Base-by-base conservation (phyloP, 345 rosid genomes). In the Sapria himalayana region DNA sequence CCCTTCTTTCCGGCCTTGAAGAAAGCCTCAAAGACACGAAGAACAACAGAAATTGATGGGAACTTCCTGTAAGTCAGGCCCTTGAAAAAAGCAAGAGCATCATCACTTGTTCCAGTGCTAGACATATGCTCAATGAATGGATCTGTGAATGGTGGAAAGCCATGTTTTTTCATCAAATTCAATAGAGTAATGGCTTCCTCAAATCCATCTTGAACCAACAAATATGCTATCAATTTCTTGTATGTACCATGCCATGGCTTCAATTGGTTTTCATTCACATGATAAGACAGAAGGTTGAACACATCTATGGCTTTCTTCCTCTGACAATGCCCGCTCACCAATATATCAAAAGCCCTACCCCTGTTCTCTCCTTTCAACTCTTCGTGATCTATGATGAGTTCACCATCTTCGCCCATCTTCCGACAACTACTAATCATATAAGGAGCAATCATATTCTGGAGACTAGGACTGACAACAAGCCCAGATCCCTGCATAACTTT, bases 131-230 rank as follows among this genome's bases (percentile, higher is more conserved):
- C 63, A 22, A 82, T 50, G 43, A 76, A 68, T 8, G 98, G 86
- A 43, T 69, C 76, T 29, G 73, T n/a, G 62, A 52, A 67, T 39
- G 94, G 92, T 25, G 89, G 92, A 56, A 60, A 70, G 20, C 89
- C 94, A 24, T 76, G 67, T 54, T 46, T 57, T 60, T 66, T 78
- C 97, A 86, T 86, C 56, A 71, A 49, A 31, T 60, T 55, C 51
- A 81, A 37, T 20, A 81, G 61, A 52, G 43, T 58, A 56, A 78
- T 55, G 51, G 89, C 92, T 47, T 72, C 77, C 41, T 65, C 60
- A 58, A 82, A 82, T 42, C 71, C 85, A 23, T 65, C 74, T 43
- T 67, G 72, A 51, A 39, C 71, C 63, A 89, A 43, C 39, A 77
- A 68, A 55, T 77, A 69, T 37, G 24, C 57, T 48, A 69, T 68